Conservation (phyloP, 2,329 filamentous ascomycete species). For the Albifimbria verrucaria region DNA sequence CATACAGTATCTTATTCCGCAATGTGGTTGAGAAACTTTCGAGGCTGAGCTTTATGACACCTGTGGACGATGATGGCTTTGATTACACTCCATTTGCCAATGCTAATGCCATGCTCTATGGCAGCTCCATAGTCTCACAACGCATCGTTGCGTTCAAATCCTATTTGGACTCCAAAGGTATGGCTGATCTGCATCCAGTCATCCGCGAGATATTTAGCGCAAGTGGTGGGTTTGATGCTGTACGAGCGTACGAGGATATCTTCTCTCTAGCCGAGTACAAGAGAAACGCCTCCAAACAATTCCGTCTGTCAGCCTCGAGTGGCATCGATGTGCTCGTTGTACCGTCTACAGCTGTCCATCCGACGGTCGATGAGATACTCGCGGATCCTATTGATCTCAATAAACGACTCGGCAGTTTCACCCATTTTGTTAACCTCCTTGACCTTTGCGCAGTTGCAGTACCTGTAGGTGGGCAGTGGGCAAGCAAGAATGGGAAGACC, state of each 20-base stretch:
- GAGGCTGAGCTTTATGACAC: not conserved
- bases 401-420: not conserved
- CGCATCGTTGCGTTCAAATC: slow-evolving; percentile 2
- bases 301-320: not conserved
- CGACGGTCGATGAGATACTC: not conserved
- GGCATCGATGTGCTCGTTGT: slow-evolving; percentile 1
- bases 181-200: not conserved
- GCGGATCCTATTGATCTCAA: slow-evolving; percentile 1
- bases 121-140: slow-evolving; percentile 2
- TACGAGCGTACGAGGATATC: slow-evolving; percentile 1
- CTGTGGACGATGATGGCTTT: not conserved
- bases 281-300: not conserved
- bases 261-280: slow-evolving; percentile 1
- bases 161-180: not conserved
- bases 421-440: slow-evolving; percentile 1
- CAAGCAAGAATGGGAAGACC: slow-evolving; percentile 2
- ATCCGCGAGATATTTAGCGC: not conserved
- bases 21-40: not conserved
- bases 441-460: slow-evolving; percentile 1
- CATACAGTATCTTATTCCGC: not conserved
- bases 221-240: slow-evolving; percentile 1
- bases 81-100: not conserved
- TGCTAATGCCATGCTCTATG: not conserved
- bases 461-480: not conserved
- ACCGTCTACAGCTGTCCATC: not conserved